These are phyloP conservation scores for Backusella westeae DNA, from an alignment of 192 early-diverging fungal genomes.

Conservation along the genomic window DNA sequence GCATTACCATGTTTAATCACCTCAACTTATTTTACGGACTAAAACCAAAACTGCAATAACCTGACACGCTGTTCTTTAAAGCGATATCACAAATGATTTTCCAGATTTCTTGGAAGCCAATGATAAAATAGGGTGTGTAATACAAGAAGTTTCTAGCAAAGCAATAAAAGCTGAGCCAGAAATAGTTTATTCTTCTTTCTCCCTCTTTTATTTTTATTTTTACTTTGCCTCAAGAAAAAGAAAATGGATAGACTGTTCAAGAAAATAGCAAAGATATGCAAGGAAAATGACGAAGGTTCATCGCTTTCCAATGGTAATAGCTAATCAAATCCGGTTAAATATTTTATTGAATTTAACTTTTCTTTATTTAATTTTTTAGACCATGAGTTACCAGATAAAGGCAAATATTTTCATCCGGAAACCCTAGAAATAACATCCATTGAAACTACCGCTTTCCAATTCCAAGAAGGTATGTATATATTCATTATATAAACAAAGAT, in stretches of 20 bases:
- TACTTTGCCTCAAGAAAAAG: not conserved
- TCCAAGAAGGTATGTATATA: not conserved
- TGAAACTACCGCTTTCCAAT: not conserved
- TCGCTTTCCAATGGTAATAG: not conserved
- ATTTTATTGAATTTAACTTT: not conserved
- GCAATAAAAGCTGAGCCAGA: not conserved
- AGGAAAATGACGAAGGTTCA: not conserved
- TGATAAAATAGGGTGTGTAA: not conserved
- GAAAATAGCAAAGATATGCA: not conserved
- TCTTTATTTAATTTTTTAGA: not conserved
- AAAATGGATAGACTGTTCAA: not conserved
- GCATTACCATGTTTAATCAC: not conserved
- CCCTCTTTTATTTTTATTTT: not conserved
- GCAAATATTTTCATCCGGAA: not conserved
- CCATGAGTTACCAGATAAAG: not conserved
- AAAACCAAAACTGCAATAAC: not conserved
- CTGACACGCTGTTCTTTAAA: not conserved
- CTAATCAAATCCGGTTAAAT: not conserved
- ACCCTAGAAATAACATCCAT: not conserved
- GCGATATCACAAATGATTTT: not conserved
- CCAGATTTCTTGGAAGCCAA: not conserved
- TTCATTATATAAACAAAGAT: not conserved
- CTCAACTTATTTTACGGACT: not conserved
- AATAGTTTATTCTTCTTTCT: not conserved
- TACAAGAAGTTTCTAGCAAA: not conserved